phyloP scores from a whole-genome alignment of 2,329 filamentous ascomycete species.

The Pezicula radicicola region DNA sequence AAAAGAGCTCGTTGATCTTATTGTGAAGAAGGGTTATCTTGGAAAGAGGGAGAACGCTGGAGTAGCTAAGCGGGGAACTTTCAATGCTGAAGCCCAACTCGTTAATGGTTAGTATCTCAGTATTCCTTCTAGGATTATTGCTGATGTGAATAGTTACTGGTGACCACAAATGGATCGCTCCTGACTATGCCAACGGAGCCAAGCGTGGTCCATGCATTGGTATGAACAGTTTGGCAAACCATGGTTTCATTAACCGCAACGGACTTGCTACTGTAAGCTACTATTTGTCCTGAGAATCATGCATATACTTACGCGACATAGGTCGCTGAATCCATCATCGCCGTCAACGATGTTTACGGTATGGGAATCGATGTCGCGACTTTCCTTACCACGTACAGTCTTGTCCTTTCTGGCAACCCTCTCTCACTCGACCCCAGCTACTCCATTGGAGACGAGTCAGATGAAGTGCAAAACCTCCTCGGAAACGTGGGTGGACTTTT shows the following conservation, averaged over 20 bases:
- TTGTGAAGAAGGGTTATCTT: too few species aligned
- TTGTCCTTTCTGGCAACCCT: constrained; percentile 39
- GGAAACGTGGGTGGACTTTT: constrained; percentile 38
- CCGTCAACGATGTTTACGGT: constrained; percentile 29
- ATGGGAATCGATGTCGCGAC: constrained; percentile 39
- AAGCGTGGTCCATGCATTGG: constrained; percentile 35
- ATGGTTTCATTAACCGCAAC: constrained; percentile 14
- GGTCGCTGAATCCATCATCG: too few species aligned
- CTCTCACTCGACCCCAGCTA: constrained; percentile 40
- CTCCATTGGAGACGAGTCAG: constrained; percentile 34
- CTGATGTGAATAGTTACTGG: not conserved
- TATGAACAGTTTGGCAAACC: constrained; percentile 35
- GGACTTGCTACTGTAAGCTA: too few species aligned
- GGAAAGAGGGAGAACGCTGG: too few species aligned
- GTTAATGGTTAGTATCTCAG: too few species aligned
- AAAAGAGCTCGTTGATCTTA: too few species aligned
- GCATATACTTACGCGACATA: too few species aligned
- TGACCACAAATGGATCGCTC: not conserved
- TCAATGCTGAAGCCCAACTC: too few species aligned
- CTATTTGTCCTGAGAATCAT: too few species aligned
- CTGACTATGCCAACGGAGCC: constrained; percentile 18
- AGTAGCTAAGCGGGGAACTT: too few species aligned
- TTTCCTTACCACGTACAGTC: constrained; percentile 39
- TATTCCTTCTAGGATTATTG: too few species aligned
- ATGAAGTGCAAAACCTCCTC: constrained; percentile 4